These are phyloP conservation scores for Entoloma clypeatum DNA, from an alignment of 1,284 basidiomycete genomes.

Conservation along the genomic window DNA sequence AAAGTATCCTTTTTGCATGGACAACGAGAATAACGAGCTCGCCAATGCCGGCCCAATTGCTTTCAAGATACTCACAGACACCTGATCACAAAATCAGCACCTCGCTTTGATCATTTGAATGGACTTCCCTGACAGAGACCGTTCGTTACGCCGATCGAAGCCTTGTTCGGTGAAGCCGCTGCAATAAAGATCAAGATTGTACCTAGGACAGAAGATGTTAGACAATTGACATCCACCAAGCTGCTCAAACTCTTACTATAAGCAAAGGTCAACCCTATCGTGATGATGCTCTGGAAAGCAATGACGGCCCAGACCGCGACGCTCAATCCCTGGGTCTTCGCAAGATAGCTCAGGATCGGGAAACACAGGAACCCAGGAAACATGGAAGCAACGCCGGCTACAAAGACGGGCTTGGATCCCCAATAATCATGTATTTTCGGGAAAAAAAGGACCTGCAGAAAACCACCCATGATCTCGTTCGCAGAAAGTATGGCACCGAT, in stretches of 20 bases:
- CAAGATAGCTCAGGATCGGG: constrained; percentile 22
- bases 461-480: constrained; percentile 31
- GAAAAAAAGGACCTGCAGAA: constrained; percentile 29
- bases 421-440: constrained; percentile 24
- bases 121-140: constrained; percentile 45
- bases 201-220: constrained; percentile 26
- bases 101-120: too few species aligned
- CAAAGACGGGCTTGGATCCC: constrained; percentile 24
- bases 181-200: constrained; percentile 32
- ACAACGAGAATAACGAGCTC: constrained; percentile 2
- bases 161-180: constrained; percentile 21
- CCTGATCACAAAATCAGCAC: constrained; percentile 1
- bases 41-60: constrained; percentile 8
- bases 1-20: constrained; percentile 3
- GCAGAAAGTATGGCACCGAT: constrained; percentile 34
- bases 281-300: too few species aligned
- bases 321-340: too few species aligned
- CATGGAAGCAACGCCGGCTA: constrained; percentile 16
- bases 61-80: constrained; percentile 9
- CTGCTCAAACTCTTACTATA: too few species aligned
- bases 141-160: constrained; percentile 40
- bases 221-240: background rate
- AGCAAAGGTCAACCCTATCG: too few species aligned
- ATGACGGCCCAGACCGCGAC: too few species aligned
- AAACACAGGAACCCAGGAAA: constrained; percentile 22